These are phyloP conservation scores for Phytophthora foliorum DNA, from an alignment of 352 stramenopile genomes.

Conservation along the genomic window DNA sequence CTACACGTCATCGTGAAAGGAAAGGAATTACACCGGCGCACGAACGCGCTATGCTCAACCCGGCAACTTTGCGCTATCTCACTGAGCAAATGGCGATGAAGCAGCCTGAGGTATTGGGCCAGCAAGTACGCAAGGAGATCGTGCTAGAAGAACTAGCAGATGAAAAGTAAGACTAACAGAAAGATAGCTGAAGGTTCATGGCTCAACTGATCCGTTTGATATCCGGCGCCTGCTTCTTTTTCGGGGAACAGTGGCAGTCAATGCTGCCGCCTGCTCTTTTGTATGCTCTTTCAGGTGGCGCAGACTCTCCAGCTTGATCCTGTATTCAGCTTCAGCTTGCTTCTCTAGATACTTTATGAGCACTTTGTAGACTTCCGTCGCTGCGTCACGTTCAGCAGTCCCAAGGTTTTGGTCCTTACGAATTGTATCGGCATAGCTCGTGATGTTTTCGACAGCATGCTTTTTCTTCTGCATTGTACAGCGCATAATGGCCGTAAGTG, in stretches of 20 bases:
- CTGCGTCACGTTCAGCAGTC: conserved; percentile 20
- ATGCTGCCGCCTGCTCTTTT: conserved; percentile 14
- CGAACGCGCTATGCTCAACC: conserved; percentile 64
- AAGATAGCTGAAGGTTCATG: not conserved
- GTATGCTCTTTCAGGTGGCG: conserved; percentile 49
- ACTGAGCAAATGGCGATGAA: conserved; percentile 65
- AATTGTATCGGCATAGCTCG: conserved; percentile 22
- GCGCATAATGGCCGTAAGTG: not conserved
- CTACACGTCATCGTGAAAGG: conserved; percentile 48
- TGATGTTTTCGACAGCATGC: conserved; percentile 58
- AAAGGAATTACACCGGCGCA: conserved; percentile 37
- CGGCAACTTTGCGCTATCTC: conserved; percentile 63
- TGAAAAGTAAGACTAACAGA: conserved; percentile 42
- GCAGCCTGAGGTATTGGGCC: conserved; percentile 33
- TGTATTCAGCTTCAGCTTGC: conserved; percentile 61
- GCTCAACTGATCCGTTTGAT: not conserved
- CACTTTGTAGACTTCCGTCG: conserved; percentile 19
- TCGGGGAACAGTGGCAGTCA: not conserved
- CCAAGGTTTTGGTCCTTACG: conserved; percentile 17
- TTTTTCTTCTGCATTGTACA: conserved; percentile 57
- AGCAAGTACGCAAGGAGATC: conserved; percentile 39
- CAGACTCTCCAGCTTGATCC: conserved; percentile 56
- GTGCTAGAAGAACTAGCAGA: conserved; percentile 49
- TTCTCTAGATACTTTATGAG: conserved; percentile 61
- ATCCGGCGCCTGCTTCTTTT: conserved; percentile 8